Percentiles rank a stretch among this genome's conserved stretches.
phyloP scores from a whole-genome alignment of 2,329 filamentous ascomycete genomes.

The Phialophora chinensis region DNA sequence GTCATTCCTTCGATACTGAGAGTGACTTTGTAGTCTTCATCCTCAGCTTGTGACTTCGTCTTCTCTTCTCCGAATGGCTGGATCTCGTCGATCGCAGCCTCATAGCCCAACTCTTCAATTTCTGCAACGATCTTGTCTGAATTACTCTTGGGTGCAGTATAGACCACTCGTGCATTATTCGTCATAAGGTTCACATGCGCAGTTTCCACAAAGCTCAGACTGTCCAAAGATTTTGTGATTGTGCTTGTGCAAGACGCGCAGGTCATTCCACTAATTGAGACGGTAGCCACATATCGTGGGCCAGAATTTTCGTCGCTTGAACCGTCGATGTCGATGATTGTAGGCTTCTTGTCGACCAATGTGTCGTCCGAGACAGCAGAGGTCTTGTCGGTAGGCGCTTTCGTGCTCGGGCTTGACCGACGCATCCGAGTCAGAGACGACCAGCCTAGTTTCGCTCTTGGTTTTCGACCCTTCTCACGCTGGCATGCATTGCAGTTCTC shows the following conservation, averaged over 20 bases:
- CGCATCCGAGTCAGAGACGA: slow-evolving; percentile 27
- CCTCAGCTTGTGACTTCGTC: slow-evolving; percentile 15
- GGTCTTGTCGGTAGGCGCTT: slow-evolving; percentile 10
- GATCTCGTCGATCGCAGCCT: slow-evolving; percentile 51
- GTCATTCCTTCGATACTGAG: slow-evolving; percentile 64
- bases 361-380: slow-evolving; percentile 26
- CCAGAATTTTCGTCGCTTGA: slow-evolving; percentile 13
- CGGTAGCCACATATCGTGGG: slow-evolving; percentile 28
- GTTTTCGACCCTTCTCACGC: slow-evolving; percentile 46
- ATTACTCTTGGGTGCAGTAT: slow-evolving; percentile 55
- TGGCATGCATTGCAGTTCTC: slow-evolving; percentile 59
- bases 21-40: slow-evolving; percentile 48
- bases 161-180: slow-evolving; percentile 69
- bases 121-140: slow-evolving; percentile 54
- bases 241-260: slow-evolving; percentile 71
- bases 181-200: slow-evolving; percentile 69
- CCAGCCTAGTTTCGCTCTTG: slow-evolving; percentile 32
- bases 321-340: slow-evolving; percentile 27
- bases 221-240: slow-evolving; percentile 65
- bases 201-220: slow-evolving; percentile 63
- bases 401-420: slow-evolving; percentile 7
- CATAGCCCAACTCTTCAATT: slow-evolving; percentile 58
- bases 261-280: slow-evolving; percentile 73
- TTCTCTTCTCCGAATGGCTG: slow-evolving; percentile 4
- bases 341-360: slow-evolving; percentile 19